Evolutionary conservation across 2,329 filamentous ascomycete species (phyloP), one percentile per base, ranked within the genome.

Genomic region (Stachybotrys chlorohalonatus): DNA sequence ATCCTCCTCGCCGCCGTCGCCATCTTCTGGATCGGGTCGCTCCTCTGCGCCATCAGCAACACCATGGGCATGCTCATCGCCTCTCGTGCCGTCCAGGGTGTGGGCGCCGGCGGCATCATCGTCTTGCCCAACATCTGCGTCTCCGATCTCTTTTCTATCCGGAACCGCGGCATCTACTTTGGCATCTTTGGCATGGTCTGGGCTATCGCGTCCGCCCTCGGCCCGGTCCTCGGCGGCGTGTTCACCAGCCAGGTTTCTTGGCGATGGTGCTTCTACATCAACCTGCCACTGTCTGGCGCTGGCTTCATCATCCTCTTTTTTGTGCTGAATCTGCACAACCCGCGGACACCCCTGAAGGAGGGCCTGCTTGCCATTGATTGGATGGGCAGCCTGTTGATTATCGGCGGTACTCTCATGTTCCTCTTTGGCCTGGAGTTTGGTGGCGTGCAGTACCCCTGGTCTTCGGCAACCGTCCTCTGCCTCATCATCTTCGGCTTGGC

Each of bases 391-490:
- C 13, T 78, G 5, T 70, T 79, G 32, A 82, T 95, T 65, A 80
- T 92, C 30, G 87, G 87, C 47, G 89, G 86, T 17, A 92, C 89
- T 0, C 75, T 95, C 17, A 93, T 95, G 89, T 77, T 95, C 59
- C 81, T 96, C 5, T 83, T 96, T 47, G 92, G 90, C 0, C 81
- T 96, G 11, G 87, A 95, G 65, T 90, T 93, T 58, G 92, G 91
- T 54, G 91, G 90, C 51, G 81, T 90, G 52, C 77, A 78, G 24
- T 83, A 82, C 59, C 86, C 91, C 1, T 95, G 90, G 90, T 71
- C 73, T 53, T 92, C 87, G 0, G 77, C 87, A 1, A 85, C 82
- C 1, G 87, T 92, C 36, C 79, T 95, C 62, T 91, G 87, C 63
- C 77, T 95, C 31, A 77, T 95, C 59, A 73, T 93, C 51, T 90